Evolutionary conservation across 441 rosid genomes (phyloP), one percentile per base, ranked within the genome.

Genomic region (Adansonia madagascariensis): DNA sequence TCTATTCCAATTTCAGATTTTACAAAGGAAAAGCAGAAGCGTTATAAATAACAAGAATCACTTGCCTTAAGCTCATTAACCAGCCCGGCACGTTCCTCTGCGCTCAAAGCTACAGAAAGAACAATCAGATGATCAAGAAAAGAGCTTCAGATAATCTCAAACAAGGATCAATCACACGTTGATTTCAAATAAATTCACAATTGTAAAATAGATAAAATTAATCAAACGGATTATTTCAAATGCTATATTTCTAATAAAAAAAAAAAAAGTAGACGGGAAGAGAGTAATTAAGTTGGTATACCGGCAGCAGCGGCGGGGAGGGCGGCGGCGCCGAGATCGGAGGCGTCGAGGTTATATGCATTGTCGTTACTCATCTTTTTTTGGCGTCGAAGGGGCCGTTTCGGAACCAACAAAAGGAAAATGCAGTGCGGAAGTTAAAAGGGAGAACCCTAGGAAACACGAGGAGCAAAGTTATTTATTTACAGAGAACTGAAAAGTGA

Each of bases 1-100:
- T 18, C 35, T 8, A 44, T 12, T 59, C 43, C 52, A 11, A 43
- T 73, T 41, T 18, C 12, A 56, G 17, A 35, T 53, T 72, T 15
- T 3, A 41, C 47, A 57, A 22, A 4, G 15, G 8, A 56, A 73
- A 56, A 20, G 17, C 15, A 60, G 2, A 55, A 10, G 22, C 70
- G 22, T 64, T 63, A 52, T 1, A 57, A 56, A 53, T 55, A 59
- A 74, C 6, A 46, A 52, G 76, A 73, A 52, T 63, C 20, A 84
- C 87, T 62, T 64, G 85, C 94, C 91, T 88, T 85, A 49, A 92
- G 88, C 35, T 83, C 92, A 70, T 83, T 86, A 57, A 86, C 90
- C 15, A 92, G 85, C 35, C 83, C 91, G 62, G 86, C 91, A 27
- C 87, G 88, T 82, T 86, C 93, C 85, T 86, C 92, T 4, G 82